Evolutionary conservation across 2,329 filamentous ascomycete species (phyloP), one percentile per base, ranked within the genome.

Genomic region (Trichoderma atroviride): DNA sequence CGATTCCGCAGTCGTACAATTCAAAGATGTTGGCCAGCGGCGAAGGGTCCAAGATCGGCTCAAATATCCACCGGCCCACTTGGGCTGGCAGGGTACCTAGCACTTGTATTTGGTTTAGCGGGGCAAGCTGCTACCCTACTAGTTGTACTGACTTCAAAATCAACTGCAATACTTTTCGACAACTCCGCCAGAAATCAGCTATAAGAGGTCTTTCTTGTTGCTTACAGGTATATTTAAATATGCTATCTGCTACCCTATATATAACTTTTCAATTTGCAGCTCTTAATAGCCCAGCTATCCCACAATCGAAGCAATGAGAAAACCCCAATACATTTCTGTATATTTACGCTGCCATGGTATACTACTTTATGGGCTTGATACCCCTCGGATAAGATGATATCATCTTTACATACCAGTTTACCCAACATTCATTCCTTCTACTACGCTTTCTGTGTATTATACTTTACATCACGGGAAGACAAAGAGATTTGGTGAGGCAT

Each of bases 31-130:
- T 43, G 47, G 40, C 43, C 5, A 60, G 55, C 33, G 35, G 27
- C 52, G 59, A 64, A 64, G 55, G 68, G 53, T 69, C 61, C 59
- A 59, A 60, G 33, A 60, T 68, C 67, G 67, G 59, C 58, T 24
- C 55, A 60, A 55, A 27, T 69, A 60, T 60, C 56, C 68, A 65
- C 61, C 35, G 61, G 29, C 61, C 68, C 68, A 63, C 55, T 65
- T 33, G 43, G 50, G 37, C 37, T 29, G 40, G 14, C 33, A 59
- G 31, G 19, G 16, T 52, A 56, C n/a, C 37, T 5, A n/a, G 40
- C n/a, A 43, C 19, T n/a, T 43, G 19, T 43, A 43, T 19, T 43
- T 43, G n/a, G 40, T 10, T 43, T 43, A 43, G 40, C 11, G 47
- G 47, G 13, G 27, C 29, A 56, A 56, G 29, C 31, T 58, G 19